phyloP scores from a whole-genome alignment of 257 asterid species.

The Plectranthus barbatus region DNA sequence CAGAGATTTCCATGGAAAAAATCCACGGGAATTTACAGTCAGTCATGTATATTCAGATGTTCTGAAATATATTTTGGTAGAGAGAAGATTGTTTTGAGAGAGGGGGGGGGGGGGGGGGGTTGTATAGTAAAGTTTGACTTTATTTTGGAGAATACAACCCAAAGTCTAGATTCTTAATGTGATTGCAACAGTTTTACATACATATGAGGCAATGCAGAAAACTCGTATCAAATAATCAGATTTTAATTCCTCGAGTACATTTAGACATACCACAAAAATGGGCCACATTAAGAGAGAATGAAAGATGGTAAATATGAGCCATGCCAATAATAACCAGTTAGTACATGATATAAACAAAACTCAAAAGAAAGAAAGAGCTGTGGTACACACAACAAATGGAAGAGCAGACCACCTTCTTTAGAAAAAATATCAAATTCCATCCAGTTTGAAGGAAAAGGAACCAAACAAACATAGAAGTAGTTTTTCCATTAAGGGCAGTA shows the following conservation, averaged over 20 bases:
- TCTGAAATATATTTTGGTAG: not conserved
- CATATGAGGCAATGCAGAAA: not conserved
- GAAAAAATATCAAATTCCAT: not conserved
- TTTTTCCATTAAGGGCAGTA: not conserved
- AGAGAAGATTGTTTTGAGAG: not conserved
- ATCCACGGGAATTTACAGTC: not conserved
- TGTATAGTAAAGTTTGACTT: not conserved
- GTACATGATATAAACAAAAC: too few species aligned
- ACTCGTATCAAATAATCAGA: not conserved
- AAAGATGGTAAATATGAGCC: not conserved
- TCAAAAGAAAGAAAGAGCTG: not conserved
- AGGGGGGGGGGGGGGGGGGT: not conserved
- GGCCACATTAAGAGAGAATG: not conserved
- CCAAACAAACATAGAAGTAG: slow-evolving; percentile 18
- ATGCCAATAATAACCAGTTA: too few species aligned
- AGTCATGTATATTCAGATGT: not conserved
- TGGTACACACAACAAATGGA: not conserved
- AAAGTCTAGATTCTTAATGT: not conserved
- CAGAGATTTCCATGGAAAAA: not conserved
- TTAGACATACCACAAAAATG: not conserved
- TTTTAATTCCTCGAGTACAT: not conserved
- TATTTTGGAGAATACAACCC: not conserved
- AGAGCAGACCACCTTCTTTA: too few species aligned
- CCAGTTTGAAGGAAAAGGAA: not conserved
- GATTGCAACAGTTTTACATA: not conserved